Evolutionary conservation across 768 basidiomycete genomes (phyloP), one percentile per base, ranked within the genome.

Genomic region (Candolleomyces eurysporus): DNA sequence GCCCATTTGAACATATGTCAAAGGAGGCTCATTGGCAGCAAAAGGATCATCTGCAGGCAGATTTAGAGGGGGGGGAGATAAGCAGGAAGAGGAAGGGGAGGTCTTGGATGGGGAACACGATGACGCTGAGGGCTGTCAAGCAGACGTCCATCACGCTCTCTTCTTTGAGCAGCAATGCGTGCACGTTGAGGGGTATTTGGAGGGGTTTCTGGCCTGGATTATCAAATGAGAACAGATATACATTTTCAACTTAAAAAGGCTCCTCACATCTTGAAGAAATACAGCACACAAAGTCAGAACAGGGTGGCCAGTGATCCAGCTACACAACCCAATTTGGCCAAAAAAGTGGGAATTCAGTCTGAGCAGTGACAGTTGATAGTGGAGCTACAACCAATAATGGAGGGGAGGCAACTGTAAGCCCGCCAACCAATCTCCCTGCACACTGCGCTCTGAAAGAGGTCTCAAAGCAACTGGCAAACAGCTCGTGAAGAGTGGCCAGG

Each of bases 111-210:
- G 21, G 48, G 48, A 49, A 8, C 19, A 7, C 50, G 30, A 19
- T 22, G 42, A 17, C 6, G 7, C 6, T n/a, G 16, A 16, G 59
- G 59, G 22, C 52, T 60, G 7, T 42, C 49, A 22, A 60, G 1
- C 3, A 11, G 14, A 31, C 51, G 59, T 4, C 26, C 14, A 30
- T 60, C 50, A n/a, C n/a, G n/a, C n/a, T n/a, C n/a, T n/a, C n/a
- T n/a, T n/a, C n/a, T n/a, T n/a, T n/a, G n/a, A n/a, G n/a, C n/a
- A n/a, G n/a, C n/a, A n/a, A n/a, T n/a, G n/a, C n/a, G n/a, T n/a
- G n/a, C n/a, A n/a, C n/a, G 36, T 26, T 43, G 59, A 43, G 59
- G 59, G 6, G 59, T 60, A 60, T 60, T 53, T 2, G 51, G 59
- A 39, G 59, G 59, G 42, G 59, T 60, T 36, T 60, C n/a, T n/a